Evolutionary conservation across 306 rosid genomes (phyloP).

Genomic region (Alnus glutinosa): DNA sequence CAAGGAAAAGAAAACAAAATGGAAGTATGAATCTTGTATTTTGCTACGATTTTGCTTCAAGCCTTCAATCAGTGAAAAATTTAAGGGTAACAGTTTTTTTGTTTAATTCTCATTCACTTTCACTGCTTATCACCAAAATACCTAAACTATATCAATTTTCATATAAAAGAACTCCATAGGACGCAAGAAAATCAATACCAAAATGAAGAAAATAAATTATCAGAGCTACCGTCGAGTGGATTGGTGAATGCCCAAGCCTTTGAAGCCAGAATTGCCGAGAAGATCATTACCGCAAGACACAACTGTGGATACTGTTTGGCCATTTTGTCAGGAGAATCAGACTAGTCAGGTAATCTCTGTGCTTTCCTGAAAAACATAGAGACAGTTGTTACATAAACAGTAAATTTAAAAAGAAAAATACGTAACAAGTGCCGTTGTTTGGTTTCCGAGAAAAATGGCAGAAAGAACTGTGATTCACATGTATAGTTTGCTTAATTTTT

Average conservation of each 20-base stretch:
- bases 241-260: slow-evolving; percentile 49
- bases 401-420: not conserved
- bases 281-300: slow-evolving; percentile 34
- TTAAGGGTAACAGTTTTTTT: not conserved
- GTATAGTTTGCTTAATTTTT: too few species aligned
- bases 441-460: not conserved
- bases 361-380: slow-evolving; percentile 12
- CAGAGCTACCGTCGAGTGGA: slow-evolving; percentile 54
- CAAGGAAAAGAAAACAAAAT: too few species aligned
- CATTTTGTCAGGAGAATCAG: slow-evolving; percentile 41
- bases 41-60: not conserved
- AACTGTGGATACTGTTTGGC: slow-evolving; percentile 14
- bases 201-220: not conserved
- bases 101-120: not conserved
- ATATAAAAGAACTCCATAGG: not conserved
- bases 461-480: not conserved
- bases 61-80: not conserved
- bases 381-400: not conserved
- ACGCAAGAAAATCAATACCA: slow-evolving; percentile 7
- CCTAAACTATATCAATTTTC: not conserved
- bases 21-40: too few species aligned
- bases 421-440: not conserved
- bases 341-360: slow-evolving; percentile 11
- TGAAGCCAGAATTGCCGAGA: slow-evolving; percentile 48
- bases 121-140: not conserved